Conservation (phyloP, 1,139 yeast genomes). For the Taphrina pruni region DNA sequence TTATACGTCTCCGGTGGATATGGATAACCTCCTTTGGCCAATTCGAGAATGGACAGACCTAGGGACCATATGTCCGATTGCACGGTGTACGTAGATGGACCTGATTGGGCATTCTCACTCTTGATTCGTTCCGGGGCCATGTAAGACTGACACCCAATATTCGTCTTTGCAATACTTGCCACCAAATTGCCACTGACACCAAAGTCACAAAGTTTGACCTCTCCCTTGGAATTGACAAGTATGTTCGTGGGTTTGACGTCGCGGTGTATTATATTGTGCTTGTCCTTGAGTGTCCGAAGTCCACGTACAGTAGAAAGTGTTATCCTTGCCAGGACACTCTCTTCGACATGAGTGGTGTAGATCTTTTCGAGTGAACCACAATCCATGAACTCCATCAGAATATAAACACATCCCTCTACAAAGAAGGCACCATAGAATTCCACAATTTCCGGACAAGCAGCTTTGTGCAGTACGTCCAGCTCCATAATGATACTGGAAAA, state of each 20-base stretch:
- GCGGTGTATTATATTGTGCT: conserved; percentile 90
- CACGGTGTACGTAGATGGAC: conserved; percentile 70
- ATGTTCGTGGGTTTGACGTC: conserved; percentile 98
- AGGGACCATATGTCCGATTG: conserved; percentile 97
- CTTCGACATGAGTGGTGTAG: conserved; percentile 62
- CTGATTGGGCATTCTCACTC: conserved; percentile 50
- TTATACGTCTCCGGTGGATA: conserved; percentile 93
- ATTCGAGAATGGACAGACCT: conserved; percentile 85
- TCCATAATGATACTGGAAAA: conserved; percentile 89
- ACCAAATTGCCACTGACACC: conserved; percentile 96
- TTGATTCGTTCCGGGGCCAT: conserved; percentile 99
- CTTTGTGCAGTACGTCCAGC: conserved; percentile 86
- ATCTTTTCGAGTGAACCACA: conserved; percentile 93
- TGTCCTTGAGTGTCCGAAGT: conserved; percentile 79
- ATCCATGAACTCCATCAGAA: conserved; percentile 98
- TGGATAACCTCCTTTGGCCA: conserved; percentile 90
- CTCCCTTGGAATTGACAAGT: conserved; percentile 75
- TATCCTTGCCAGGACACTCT: conserved; percentile 80
- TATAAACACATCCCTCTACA: conserved; percentile 66
- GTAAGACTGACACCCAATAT: conserved; percentile 96
- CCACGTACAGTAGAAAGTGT: conserved; percentile 84
- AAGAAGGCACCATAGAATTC: conserved; percentile 90
- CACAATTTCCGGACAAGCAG: conserved; percentile 78
- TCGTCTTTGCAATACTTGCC: conserved; percentile 93
- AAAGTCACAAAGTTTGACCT: conserved; percentile 91